These are phyloP conservation scores for Trichoderma asperelloides DNA, from an alignment of 495 filamentous ascomycete genomes.

Conservation along the genomic window DNA sequence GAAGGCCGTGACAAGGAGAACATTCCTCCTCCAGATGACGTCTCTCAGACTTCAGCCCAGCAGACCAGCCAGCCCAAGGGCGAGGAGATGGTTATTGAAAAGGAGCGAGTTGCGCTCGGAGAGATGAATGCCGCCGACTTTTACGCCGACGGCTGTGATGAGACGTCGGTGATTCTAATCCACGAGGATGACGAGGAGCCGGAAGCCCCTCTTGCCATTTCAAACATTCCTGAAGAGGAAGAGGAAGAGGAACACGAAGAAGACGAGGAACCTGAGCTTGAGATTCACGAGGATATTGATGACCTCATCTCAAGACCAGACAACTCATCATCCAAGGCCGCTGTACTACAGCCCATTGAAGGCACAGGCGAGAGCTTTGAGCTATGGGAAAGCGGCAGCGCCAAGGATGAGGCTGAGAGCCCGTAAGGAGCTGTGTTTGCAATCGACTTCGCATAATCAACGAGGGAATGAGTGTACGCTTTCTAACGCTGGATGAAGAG, in stretches of 20 bases:
- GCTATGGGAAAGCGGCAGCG: constrained; percentile 57
- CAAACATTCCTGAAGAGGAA: neutral
- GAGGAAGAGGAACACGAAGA: neutral
- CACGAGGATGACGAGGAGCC: constrained; percentile 37
- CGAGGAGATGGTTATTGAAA: constrained; percentile 38
- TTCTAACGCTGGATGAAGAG: neutral
- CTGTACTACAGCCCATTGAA: constrained; percentile 40
- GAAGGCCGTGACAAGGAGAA: constrained; percentile 81
- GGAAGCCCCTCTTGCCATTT: neutral
- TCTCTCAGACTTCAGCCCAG: constrained; percentile 38
- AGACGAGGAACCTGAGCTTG: neutral
- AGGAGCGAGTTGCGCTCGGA: constrained; percentile 55
- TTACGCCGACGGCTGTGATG: constrained; percentile 60
- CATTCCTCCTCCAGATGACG: constrained; percentile 60
- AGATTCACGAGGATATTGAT: constrained; percentile 26
- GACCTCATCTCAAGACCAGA: constrained; percentile 35
- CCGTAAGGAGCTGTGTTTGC: neutral
- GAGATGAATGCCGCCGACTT: constrained; percentile 66
- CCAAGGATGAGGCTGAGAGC: constrained; percentile 37
- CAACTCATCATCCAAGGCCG: constrained; percentile 29
- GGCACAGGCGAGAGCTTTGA: constrained; percentile 47
- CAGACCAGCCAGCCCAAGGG: constrained; percentile 15
- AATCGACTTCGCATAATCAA: neutral
- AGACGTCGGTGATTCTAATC: constrained; percentile 48
- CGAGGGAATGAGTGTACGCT: constrained; percentile 1